phyloP scores from a whole-genome alignment of 208 protist genomes.

The Crithidia bombi region DNA sequence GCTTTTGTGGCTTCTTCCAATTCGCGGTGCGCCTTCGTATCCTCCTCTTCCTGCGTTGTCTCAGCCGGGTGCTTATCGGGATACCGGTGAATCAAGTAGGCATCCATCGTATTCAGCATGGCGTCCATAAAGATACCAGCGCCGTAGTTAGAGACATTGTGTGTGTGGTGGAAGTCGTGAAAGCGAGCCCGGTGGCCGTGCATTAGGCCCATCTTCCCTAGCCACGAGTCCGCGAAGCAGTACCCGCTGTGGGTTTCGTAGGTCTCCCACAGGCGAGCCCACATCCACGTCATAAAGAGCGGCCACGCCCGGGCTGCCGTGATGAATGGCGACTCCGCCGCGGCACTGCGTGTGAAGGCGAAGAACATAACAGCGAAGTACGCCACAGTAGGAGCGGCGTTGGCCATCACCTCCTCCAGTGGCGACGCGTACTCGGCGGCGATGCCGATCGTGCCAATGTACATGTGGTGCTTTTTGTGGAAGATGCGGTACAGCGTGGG shows the following conservation, averaged over 20 bases:
- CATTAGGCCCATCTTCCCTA: slow-evolving; percentile 50
- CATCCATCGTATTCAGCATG: slow-evolving; percentile 57
- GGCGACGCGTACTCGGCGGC: slow-evolving; percentile 62
- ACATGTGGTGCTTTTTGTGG: slow-evolving; percentile 77
- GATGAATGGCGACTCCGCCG: slow-evolving; percentile 20
- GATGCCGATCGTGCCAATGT: slow-evolving; percentile 65
- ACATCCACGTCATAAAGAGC: slow-evolving; percentile 56
- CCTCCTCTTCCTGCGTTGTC: slow-evolving; percentile 17
- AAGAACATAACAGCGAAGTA: slow-evolving; percentile 55
- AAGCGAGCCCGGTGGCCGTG: slow-evolving; percentile 59
- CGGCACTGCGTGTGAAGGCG: slow-evolving; percentile 28
- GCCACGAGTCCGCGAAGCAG: slow-evolving; percentile 55
- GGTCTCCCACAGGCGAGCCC: slow-evolving; percentile 55
- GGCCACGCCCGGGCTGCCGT: slow-evolving; percentile 43
- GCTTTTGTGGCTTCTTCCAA: slow-evolving; percentile 10
- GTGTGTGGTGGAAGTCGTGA: slow-evolving; percentile 76
- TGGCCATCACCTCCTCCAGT: slow-evolving; percentile 53
- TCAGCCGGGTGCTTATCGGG: slow-evolving; percentile 18
- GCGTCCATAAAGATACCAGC: slow-evolving; percentile 51
- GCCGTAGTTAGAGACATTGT: slow-evolving; percentile 70
- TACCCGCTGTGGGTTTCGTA: slow-evolving; percentile 72
- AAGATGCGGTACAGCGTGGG: slow-evolving; percentile 49
- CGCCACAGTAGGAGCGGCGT: slow-evolving; percentile 43
- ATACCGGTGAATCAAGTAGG: slow-evolving; percentile 42
- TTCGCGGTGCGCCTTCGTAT: slow-evolving; percentile 10